Evolutionary conservation across 345 rosid species (phyloP).

Genomic region (Rhodomyrtus tomentosa): DNA sequence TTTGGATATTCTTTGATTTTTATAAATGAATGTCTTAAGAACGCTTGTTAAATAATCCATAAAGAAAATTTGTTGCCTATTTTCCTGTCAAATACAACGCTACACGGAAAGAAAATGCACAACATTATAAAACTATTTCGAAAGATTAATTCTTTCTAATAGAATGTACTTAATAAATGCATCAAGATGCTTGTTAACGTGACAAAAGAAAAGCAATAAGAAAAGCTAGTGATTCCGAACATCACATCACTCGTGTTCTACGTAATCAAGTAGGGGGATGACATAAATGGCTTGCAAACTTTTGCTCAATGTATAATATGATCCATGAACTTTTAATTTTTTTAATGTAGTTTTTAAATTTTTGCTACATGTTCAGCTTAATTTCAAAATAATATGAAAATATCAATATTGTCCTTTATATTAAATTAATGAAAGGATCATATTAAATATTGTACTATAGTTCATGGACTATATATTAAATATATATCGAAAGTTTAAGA

Average conservation of each 20-base stretch:
- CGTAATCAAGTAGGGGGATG: neutral
- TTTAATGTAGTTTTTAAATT: fast-evolving
- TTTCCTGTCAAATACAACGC: neutral
- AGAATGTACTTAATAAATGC: neutral
- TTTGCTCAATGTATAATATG: no score
- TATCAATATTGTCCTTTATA: no score
- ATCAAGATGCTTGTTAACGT: neutral
- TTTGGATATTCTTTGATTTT: neutral
- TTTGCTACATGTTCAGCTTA: no score
- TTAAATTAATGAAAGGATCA: no score
- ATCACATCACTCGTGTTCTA: neutral
- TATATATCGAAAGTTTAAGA: no score
- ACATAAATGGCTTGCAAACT: no score
- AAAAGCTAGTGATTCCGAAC: neutral
- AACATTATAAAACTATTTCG: neutral
- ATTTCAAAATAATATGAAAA: no score
- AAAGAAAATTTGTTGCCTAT: fast-evolving
- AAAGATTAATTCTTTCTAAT: neutral
- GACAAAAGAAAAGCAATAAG: neutral
- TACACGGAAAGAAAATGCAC: neutral
- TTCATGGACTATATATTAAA: no score
- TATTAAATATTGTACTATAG: no score
- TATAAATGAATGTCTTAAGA: neutral
- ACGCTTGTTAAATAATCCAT: neutral
- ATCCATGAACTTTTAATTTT: no score